Base-by-base conservation (phyloP, 805 yeast genomes). In the Yamadazyma tumulicola region DNA sequence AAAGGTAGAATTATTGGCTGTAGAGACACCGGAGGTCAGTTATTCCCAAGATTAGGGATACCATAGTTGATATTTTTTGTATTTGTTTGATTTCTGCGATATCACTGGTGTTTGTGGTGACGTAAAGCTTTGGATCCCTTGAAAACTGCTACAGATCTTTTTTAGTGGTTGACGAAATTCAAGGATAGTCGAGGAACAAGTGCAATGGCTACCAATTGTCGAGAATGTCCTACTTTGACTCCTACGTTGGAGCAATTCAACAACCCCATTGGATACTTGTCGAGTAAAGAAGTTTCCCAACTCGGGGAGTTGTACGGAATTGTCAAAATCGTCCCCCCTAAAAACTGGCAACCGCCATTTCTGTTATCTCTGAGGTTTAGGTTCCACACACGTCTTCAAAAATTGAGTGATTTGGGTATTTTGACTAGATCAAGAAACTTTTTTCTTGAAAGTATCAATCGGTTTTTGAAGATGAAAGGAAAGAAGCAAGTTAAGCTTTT, bases 301-400 rank as follows among this genome's bases (percentile, higher is more conserved):
- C 43, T 74, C 23, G 81, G 81, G 4, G 55, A 56, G 6, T 46
- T 62, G 32, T 74, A 55, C 46, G 81, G 81, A 2, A 59, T 76
- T n/a, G 53, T 76, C 19, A 76, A 76, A 46, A 47, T 76, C 2
- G 60, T 64, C 6, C 81, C 81, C 4, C 81, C 81, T 0, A 35
- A 43, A 12, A 56, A 48, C n/a, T 76, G 80, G 79, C 52, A 51
- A 30, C 80, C 81, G 0, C 76, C 75, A 0, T 70, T 81, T 42
- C 67, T 77, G 35, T 59, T 83, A 14, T 67, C 81, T 31, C 61
- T 65, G 29, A 48, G 59, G 5, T 83, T 84, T 55, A 67, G 58
- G 31, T 84, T 85, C 50, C 79, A 75, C 42, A 81, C 87, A 6
- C 57, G 94, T 35, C 52, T 79, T n/a, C 93, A 84, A 52, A 73